phyloP scores from a whole-genome alignment of 345 rosid genomes.

The Microthlaspi erraticum region DNA sequence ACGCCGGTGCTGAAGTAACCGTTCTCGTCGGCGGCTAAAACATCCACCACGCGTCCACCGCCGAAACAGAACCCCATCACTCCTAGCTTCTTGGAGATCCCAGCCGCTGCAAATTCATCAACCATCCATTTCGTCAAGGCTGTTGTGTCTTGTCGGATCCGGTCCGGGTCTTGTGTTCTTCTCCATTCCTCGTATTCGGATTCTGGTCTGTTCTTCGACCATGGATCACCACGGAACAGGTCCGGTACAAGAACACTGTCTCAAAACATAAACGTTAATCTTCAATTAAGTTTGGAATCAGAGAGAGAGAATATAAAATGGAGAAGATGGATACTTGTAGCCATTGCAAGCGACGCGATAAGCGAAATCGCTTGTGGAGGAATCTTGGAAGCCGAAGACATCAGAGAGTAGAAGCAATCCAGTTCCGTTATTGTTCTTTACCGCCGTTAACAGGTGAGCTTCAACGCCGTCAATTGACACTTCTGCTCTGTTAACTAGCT shows the following conservation, averaged over 20 bases:
- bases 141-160: constrained; percentile 59
- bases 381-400: constrained; percentile 81
- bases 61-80: constrained; percentile 86
- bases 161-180: constrained; percentile 52
- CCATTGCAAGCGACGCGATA: constrained; percentile 90
- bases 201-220: constrained; percentile 61
- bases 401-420: constrained; percentile 77
- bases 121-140: constrained; percentile 73
- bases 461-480: constrained; percentile 62
- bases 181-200: constrained; percentile 62
- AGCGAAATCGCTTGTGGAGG: constrained; percentile 82
- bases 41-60: constrained; percentile 73
- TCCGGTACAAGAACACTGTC: constrained; percentile 91
- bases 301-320: background rate
- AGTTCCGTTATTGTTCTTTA: constrained; percentile 82
- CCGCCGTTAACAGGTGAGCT: constrained; percentile 76
- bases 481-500: constrained; percentile 71
- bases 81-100: constrained; percentile 82
- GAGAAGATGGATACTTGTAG: constrained; percentile 62
- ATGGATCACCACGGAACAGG: constrained; percentile 83
- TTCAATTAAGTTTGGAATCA: background rate
- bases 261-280: constrained; percentile 2
- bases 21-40: constrained; percentile 61
- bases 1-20: constrained; percentile 62
- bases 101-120: constrained; percentile 76